These are phyloP conservation scores for Pyricularia grisea DNA, from an alignment of 2,329 filamentous ascomycete species.

Conservation along the genomic window DNA sequence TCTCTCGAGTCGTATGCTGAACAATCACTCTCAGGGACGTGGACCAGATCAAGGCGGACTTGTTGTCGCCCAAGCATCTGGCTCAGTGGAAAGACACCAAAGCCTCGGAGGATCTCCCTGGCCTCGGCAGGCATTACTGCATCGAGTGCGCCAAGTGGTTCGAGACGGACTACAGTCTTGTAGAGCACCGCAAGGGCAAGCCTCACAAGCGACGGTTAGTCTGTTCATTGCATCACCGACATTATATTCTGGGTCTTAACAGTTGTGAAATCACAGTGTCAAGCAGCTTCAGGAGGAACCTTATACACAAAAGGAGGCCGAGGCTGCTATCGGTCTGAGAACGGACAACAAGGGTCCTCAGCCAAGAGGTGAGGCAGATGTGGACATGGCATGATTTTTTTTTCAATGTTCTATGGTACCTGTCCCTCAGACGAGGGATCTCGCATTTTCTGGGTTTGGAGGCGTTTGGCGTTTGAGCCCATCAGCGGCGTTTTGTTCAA, in stretches of 20 bases:
- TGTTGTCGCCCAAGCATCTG: constrained; percentile 71
- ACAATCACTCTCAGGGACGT: constrained; percentile 54
- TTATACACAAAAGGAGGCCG: constrained; percentile 77
- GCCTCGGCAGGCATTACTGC: constrained; percentile 79
- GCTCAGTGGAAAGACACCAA: constrained; percentile 70
- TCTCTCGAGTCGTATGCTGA: not conserved
- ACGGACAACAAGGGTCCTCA: constrained; percentile 4
- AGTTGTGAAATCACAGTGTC: constrained; percentile 43
- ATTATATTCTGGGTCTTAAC: constrained; percentile 6
- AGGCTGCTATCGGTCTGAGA: constrained; percentile 57
- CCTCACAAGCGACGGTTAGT: constrained; percentile 80
- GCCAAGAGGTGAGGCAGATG: not conserved
- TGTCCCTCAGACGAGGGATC: not conserved
- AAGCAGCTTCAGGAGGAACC: constrained; percentile 76
- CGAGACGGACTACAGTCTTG: constrained; percentile 70
- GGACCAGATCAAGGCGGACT: constrained; percentile 83
- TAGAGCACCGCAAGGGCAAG: constrained; percentile 73
- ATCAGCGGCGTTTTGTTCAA: not conserved
- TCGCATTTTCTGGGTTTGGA: not conserved
- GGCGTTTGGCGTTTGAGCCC: not conserved
- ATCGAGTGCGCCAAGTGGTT: constrained; percentile 95
- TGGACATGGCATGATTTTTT: constrained; percentile 8
- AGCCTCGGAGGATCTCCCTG: constrained; percentile 77
- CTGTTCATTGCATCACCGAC: not conserved
- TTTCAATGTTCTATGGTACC: not conserved